Percentiles rank a stretch among this genome's conserved stretches.
Evolutionary conservation across 192 early-diverging fungal species (phyloP).

Genomic region (Linnemannia schmuckeri): DNA sequence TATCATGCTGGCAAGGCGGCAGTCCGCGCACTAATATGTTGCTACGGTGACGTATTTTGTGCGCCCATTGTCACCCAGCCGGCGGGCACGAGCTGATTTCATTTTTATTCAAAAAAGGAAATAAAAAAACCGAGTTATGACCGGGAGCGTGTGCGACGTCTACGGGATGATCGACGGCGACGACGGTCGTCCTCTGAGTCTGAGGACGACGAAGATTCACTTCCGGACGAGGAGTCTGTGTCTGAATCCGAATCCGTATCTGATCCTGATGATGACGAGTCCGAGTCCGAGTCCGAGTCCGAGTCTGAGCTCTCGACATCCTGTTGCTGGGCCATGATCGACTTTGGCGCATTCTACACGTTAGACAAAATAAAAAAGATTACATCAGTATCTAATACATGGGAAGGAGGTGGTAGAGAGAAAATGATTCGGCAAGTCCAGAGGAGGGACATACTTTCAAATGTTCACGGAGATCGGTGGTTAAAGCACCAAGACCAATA

Average conservation of each 20-base stretch:
- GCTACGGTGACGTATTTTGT: no score
- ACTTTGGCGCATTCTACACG: slow-evolving; percentile 69
- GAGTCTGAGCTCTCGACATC: slow-evolving; percentile 56
- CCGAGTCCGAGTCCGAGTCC: slow-evolving; percentile 52
- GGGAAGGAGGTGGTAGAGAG: not conserved
- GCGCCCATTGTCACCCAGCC: no score
- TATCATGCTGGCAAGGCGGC: no score
- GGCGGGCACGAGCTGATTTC: no score
- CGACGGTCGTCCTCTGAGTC: slow-evolving; percentile 31
- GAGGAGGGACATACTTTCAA: slow-evolving; percentile 64
- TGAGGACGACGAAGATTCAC: slow-evolving; percentile 39
- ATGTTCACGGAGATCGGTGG: slow-evolving; percentile 92
- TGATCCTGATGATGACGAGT: slow-evolving; percentile 26
- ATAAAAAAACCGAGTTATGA: not conserved
- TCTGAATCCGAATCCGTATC: slow-evolving; percentile 55
- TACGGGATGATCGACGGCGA: slow-evolving; percentile 20
- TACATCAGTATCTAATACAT: not conserved
- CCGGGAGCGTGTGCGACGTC: slow-evolving; percentile 9
- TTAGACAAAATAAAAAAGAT: not conserved
- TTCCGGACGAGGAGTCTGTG: slow-evolving; percentile 26
- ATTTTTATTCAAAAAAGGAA: not conserved
- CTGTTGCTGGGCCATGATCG: slow-evolving; percentile 75
- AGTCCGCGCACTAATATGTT: no score
- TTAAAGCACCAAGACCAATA: slow-evolving; percentile 92
- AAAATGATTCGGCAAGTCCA: not conserved